These are phyloP conservation scores for Penicillium steckii DNA, from an alignment of 495 filamentous ascomycete genomes.

Conservation along the genomic window DNA sequence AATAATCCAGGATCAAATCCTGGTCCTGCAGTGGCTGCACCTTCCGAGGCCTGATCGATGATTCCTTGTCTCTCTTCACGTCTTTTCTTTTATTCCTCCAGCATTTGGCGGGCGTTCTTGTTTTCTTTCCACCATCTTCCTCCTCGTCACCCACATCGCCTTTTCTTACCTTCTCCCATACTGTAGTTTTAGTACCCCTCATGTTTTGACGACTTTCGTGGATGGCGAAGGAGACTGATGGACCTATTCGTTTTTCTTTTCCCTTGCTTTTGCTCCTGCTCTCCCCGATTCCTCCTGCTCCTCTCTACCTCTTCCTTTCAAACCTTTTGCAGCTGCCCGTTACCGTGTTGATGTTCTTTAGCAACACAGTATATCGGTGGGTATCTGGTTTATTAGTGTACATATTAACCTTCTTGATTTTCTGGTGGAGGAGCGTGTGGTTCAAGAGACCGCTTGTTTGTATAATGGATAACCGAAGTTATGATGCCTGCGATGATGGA, in stretches of 20 bases:
- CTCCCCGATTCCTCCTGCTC: constrained; percentile 17
- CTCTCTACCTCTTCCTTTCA: constrained; percentile 17
- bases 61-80: constrained; percentile 18
- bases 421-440: constrained; percentile 13
- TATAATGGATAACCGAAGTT: constrained; percentile 43
- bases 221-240: constrained; percentile 24
- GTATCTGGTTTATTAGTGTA: constrained; percentile 42
- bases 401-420: constrained; percentile 33
- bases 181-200: constrained; percentile 42
- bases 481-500: constrained; percentile 41
- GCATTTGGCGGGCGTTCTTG: constrained; percentile 46
- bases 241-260: constrained; percentile 11
- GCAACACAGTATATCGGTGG: constrained; percentile 15
- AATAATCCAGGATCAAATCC: constrained; percentile 28
- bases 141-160: constrained; percentile 7
- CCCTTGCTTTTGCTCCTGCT: not conserved
- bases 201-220: constrained; percentile 26
- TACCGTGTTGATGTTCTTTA: constrained; percentile 7
- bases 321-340: constrained; percentile 24
- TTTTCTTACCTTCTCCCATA: constrained; percentile 16
- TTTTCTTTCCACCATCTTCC: constrained; percentile 19
- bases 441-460: constrained; percentile 12
- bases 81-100: constrained; percentile 20
- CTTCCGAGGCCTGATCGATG: constrained; percentile 37
- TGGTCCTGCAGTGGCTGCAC: constrained; percentile 29